Evolutionary conservation across 2,329 filamentous ascomycete species (phyloP), one percentile per base, ranked within the genome.

Genomic region (Macrophomina tecta): DNA sequence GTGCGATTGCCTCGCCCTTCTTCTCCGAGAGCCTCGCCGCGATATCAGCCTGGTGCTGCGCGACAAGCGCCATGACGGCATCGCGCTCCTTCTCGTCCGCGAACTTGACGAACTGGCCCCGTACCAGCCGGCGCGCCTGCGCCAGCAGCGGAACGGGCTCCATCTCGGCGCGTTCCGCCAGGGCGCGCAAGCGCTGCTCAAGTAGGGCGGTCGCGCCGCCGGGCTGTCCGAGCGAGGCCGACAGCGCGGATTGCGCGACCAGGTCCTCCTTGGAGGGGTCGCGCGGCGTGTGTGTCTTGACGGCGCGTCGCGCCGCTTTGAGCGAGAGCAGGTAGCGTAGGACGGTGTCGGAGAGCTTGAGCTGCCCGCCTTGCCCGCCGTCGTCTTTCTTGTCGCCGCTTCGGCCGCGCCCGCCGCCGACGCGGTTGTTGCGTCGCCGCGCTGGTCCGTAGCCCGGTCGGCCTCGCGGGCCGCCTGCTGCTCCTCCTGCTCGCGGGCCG

Each of bases 41-140:
- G 16, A 53, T 55, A 11, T 5, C 32, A 16, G 48, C 65, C 48
- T 66, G 65, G 9, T 62, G 38, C 28, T 46, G 18, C 14, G 45
- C 40, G 11, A 66, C 65, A 30, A 55, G 14, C 5, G 55, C 65
- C 34, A 66, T 12, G 18, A 62, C 56, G 23, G 55, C 65, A 2
- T 61, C 65, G 65, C 65, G 65, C 55, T 66, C 65, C 14, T 16
- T 7, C 32, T 46, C 65, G 38, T 34, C 49, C 1, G 55, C 38
- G 46, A 66, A 66, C 46, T 66, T 62, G 55, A 66, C 65, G 45
- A 66, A 66, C 40, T 66, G 34, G 65, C 65, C 65, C 34, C 38
- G 46, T 1, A 62, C 55, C 5, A 66, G 55, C 34, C 65, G 65
- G 56, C 56, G 55, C 34, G 65, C 65, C 32, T 45, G 45, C 11